phyloP scores from a whole-genome alignment of 495 filamentous ascomycete genomes.

The Aspergillus nidulans region DNA sequence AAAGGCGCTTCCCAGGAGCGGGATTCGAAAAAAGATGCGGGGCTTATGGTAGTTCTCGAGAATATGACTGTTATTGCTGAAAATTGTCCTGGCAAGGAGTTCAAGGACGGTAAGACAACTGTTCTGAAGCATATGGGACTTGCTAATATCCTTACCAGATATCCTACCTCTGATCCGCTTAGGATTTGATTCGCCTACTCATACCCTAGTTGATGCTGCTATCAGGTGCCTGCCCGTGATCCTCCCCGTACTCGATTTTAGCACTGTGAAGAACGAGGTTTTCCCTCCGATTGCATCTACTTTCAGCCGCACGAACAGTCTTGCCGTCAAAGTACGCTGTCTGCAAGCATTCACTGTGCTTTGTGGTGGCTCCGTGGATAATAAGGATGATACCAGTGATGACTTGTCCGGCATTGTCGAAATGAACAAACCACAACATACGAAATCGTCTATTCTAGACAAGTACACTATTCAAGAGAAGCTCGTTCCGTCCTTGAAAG shows the following conservation, averaged over 20 bases:
- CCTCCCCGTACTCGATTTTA: constrained; percentile 83
- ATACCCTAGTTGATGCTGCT: constrained; percentile 79
- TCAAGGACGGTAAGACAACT: constrained; percentile 72
- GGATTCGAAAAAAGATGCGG: constrained; percentile 80
- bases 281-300: constrained; percentile 87
- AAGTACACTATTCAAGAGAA: constrained; percentile 98
- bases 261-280: constrained; percentile 90
- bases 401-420: constrained; percentile 64
- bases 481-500: constrained; percentile 82
- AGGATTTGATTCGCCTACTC: constrained; percentile 82
- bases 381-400: constrained; percentile 47
- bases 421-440: constrained; percentile 47
- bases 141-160: constrained; percentile 45
- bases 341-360: constrained; percentile 85
- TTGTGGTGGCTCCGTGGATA: constrained; percentile 63
- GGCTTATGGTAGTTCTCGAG: constrained; percentile 82
- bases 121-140: background rate
- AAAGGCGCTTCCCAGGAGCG: constrained; percentile 56
- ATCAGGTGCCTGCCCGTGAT: constrained; percentile 68
- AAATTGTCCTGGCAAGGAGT: constrained; percentile 84
- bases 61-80: constrained; percentile 69
- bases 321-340: constrained; percentile 88
- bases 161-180: constrained; percentile 79
- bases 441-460: constrained; percentile 74
- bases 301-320: constrained; percentile 86